phyloP scores from a whole-genome alignment of 1,284 basidiomycete species.

The Mycosarcoma maydis region DNA sequence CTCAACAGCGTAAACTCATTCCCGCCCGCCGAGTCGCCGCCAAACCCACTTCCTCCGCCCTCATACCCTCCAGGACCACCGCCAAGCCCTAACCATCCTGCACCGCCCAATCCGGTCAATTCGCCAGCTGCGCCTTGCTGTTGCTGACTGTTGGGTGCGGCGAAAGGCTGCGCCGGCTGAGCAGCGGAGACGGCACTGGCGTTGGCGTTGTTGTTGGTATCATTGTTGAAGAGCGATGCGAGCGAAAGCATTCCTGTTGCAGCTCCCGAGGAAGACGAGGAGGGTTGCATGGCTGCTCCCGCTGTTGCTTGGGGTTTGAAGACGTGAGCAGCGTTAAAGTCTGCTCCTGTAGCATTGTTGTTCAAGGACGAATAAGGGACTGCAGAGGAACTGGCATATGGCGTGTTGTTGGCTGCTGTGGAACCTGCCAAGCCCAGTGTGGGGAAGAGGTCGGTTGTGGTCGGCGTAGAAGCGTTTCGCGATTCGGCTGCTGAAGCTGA shows the following conservation, averaged over 20 bases:
- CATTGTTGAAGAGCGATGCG: constrained; percentile 29
- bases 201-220: constrained; percentile 9
- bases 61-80: constrained; percentile 46
- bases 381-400: constrained; percentile 16
- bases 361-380: constrained; percentile 38
- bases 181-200: not conserved
- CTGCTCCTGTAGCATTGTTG: not conserved
- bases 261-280: not conserved
- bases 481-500: not conserved
- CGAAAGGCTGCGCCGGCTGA: not conserved
- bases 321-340: constrained; percentile 20
- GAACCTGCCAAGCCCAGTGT: constrained; percentile 14
- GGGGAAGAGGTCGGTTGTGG: constrained; percentile 20
- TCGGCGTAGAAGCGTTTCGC: not conserved
- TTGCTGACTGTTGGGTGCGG: constrained; percentile 6
- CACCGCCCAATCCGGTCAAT: constrained; percentile 49
- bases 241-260: constrained; percentile 31
- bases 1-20: constrained; percentile 60
- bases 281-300: constrained; percentile 16
- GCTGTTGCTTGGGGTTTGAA: constrained; percentile 31
- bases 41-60: constrained; percentile 47
- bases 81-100: constrained; percentile 62
- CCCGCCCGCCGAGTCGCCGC: constrained; percentile 59
- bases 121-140: constrained; percentile 2
- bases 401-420: not conserved